Conservation (phyloP, 2,329 filamentous ascomycete genomes). For the Fusarium agapanthi region DNA sequence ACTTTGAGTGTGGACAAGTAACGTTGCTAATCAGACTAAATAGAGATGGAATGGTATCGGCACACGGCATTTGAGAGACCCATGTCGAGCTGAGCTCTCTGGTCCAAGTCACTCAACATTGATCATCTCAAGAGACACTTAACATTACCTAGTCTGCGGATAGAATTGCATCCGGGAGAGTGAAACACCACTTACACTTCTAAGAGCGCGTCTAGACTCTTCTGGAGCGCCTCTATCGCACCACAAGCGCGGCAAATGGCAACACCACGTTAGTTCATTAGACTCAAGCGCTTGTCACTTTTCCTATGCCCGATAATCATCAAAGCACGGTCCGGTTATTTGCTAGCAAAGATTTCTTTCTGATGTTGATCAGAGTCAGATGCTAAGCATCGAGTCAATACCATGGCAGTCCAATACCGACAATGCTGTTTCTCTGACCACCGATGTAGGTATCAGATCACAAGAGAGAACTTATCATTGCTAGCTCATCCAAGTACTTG, state of each 20-base stretch:
- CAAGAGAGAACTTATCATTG: neutral
- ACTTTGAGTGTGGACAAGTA: neutral
- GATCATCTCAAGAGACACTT: neutral
- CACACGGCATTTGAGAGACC: neutral
- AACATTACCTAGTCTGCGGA: slow-evolving; percentile 1
- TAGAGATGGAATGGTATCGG: neutral
- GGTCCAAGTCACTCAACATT: slow-evolving; percentile 1
- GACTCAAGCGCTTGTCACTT: slow-evolving; percentile 1
- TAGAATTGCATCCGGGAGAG: slow-evolving; percentile 10
- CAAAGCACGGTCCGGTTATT: neutral
- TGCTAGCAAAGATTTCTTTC: neutral
- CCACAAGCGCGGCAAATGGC: slow-evolving; percentile 28
- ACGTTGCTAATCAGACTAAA: neutral
- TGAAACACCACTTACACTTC: slow-evolving; percentile 1
- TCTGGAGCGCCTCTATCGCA: slow-evolving; percentile 32
- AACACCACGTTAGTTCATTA: slow-evolving; percentile 25
- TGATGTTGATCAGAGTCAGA: neutral
- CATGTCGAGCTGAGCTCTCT: slow-evolving; percentile 16
- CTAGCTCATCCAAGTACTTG: neutral
- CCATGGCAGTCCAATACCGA: neutral
- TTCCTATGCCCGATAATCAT: neutral
- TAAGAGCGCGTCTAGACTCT: slow-evolving; percentile 28
- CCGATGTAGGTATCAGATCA: neutral
- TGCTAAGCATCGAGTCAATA: neutral
- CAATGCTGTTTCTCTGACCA: neutral